Percentiles rank a stretch among this genome's conserved stretches.
phyloP scores from a whole-genome alignment of 140 eudicot species.

The Oenanthe javanica region DNA sequence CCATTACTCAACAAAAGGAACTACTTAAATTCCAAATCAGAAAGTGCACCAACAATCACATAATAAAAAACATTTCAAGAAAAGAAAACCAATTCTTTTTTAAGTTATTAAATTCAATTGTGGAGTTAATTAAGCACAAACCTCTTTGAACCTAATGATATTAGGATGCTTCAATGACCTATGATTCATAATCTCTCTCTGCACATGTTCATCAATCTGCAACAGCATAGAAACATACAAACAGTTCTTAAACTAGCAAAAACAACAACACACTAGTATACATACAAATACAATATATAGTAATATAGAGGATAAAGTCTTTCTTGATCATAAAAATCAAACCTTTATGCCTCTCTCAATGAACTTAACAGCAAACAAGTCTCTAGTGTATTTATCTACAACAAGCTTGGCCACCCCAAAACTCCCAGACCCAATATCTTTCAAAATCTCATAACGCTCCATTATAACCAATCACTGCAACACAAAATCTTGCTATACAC shows the following conservation, averaged over 20 bases:
- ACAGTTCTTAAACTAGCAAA: neutral
- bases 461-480: slow-evolving; percentile 9
- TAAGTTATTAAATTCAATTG: neutral
- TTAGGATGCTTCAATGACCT: slow-evolving; percentile 81
- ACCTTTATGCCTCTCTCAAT: slow-evolving; percentile 66
- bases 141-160: slow-evolving; percentile 91
- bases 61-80: neutral
- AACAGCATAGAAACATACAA: slow-evolving; percentile 13
- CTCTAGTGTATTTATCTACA: slow-evolving; percentile 37
- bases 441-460: slow-evolving; percentile 57
- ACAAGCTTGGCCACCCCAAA: slow-evolving; percentile 77
- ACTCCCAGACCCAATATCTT: slow-evolving; percentile 61
- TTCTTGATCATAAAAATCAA: neutral
- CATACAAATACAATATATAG: no score
- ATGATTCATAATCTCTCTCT: slow-evolving; percentile 83
- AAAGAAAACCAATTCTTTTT: neutral
- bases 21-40: neutral
- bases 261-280: neutral
- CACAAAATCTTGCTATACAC: neutral
- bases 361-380: slow-evolving; percentile 63
- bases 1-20: neutral
- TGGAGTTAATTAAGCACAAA: neutral
- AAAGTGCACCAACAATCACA: neutral
- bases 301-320: no score
- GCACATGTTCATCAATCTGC: slow-evolving; percentile 94